Evolutionary conservation across 371 early-diverging fungal genomes (phyloP).

Genomic region (Mucor racemosus): DNA sequence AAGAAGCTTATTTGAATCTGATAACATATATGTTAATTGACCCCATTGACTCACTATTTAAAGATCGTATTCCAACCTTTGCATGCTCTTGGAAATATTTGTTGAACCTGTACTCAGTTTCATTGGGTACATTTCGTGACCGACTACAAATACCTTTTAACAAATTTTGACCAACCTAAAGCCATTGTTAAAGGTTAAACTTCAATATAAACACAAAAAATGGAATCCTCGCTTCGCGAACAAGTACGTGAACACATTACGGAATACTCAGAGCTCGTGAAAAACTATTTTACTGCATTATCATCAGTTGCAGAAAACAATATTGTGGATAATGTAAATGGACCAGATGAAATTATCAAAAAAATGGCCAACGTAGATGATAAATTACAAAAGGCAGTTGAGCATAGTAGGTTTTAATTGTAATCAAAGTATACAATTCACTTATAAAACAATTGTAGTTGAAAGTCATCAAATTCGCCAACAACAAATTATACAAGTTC

Average conservation of each 20-base stretch:
- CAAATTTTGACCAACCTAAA: not conserved
- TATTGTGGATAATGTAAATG: slow-evolving; percentile 20
- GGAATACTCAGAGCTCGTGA: slow-evolving; percentile 39
- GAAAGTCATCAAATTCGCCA: slow-evolving; percentile 54
- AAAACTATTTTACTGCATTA: slow-evolving; percentile 40
- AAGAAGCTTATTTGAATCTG: too few species aligned
- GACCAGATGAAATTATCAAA: slow-evolving; percentile 36
- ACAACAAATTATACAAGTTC: slow-evolving; percentile 45
- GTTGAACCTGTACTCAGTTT: too few species aligned
- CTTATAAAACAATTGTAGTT: slow-evolving; percentile 26
- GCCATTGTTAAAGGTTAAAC: not conserved
- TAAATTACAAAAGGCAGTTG: slow-evolving; percentile 45
- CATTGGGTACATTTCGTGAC: not conserved
- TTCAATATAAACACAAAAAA: not conserved
- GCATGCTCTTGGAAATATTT: too few species aligned
- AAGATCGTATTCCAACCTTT: too few species aligned
- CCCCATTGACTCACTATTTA: too few species aligned
- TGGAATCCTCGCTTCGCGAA: slow-evolving; percentile 45
- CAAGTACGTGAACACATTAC: slow-evolving; percentile 48
- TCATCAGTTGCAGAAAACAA: slow-evolving; percentile 38
- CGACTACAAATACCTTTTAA: not conserved
- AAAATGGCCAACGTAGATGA: slow-evolving; percentile 39
- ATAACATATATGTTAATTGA: too few species aligned
- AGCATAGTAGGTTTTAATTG: slow-evolving; percentile 34
- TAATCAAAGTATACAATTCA: not conserved